Percentiles rank a stretch among this genome's conserved stretches.
Conservation (phyloP, 2,329 filamentous ascomycete genomes). For the Penicillium sp. region DNA sequence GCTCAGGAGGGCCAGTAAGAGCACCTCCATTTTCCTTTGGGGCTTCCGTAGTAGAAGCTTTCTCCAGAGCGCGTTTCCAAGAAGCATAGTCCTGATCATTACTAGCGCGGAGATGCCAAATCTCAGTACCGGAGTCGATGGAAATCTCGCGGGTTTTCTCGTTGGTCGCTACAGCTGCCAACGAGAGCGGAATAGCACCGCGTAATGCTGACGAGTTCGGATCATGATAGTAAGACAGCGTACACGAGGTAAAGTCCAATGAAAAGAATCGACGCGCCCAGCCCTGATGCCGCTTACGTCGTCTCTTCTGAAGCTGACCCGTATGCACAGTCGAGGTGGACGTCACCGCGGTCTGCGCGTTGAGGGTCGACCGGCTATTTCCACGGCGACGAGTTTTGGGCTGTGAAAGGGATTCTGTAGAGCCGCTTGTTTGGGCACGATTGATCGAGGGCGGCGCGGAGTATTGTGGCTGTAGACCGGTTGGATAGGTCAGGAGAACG, state of each 20-base stretch:
- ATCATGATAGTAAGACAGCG: slow-evolving; percentile 94
- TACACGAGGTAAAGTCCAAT: slow-evolving; percentile 90
- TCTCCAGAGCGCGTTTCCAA: slow-evolving; percentile 86
- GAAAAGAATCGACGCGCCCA: slow-evolving; percentile 95
- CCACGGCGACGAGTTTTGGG: slow-evolving; percentile 36
- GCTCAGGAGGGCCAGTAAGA: slow-evolving; percentile 23
- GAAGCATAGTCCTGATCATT: slow-evolving; percentile 83
- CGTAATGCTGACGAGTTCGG: slow-evolving; percentile 89
- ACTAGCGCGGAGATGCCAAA: slow-evolving; percentile 89
- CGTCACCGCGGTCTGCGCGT: slow-evolving; percentile 30
- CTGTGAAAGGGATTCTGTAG: slow-evolving; percentile 55
- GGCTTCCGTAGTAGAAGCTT: slow-evolving; percentile 69
- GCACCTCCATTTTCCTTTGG: slow-evolving; percentile 33
- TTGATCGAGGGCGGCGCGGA: slow-evolving; percentile 52
- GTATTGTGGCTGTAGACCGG: slow-evolving; percentile 58
- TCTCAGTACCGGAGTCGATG: slow-evolving; percentile 93
- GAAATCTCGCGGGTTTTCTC: slow-evolving; percentile 88
- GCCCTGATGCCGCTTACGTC: slow-evolving; percentile 90
- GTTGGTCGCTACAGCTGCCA: slow-evolving; percentile 89
- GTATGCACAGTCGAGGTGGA: slow-evolving; percentile 68
- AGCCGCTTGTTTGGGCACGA: slow-evolving; percentile 50
- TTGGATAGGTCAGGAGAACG: slow-evolving; percentile 91
- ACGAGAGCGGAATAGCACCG: slow-evolving; percentile 86
- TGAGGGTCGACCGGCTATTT: slow-evolving; percentile 32
- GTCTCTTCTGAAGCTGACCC: slow-evolving; percentile 83